phyloP scores from a whole-genome alignment of 108 stramenopile species.

The Cyclotella choctawhatcheeana region DNA sequence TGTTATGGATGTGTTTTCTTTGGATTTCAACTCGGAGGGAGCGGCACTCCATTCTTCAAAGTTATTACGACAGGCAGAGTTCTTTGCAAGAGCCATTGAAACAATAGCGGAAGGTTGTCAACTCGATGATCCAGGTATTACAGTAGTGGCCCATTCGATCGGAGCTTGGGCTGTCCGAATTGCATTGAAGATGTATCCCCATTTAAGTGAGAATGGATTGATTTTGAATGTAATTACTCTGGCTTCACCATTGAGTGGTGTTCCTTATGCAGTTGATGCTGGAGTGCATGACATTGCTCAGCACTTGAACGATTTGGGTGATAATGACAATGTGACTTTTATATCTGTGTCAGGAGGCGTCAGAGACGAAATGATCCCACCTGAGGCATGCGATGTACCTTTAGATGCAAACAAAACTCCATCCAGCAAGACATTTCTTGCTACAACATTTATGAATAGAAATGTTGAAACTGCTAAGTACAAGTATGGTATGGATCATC shows the following conservation, averaged over 20 bases:
- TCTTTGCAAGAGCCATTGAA: constrained; percentile 55
- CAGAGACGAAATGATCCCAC: constrained; percentile 84
- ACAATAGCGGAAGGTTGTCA: constrained; percentile 48
- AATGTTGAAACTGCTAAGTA: neutral
- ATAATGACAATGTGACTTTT: constrained; percentile 17
- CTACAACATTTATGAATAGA: constrained; percentile 18
- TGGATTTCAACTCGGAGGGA: constrained; percentile 80
- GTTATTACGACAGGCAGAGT: constrained; percentile 62
- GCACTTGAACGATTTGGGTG: constrained; percentile 24
- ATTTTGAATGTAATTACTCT: constrained; percentile 63
- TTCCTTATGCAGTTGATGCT: constrained; percentile 70
- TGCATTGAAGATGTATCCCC: constrained; percentile 41
- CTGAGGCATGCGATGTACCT: constrained; percentile 52
- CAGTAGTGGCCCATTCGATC: constrained; percentile 80
- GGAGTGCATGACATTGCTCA: constrained; percentile 50
- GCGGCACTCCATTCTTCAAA: constrained; percentile 70
- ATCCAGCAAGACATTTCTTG: constrained; percentile 30
- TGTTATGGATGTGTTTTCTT: constrained; percentile 77
- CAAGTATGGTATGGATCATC: constrained; percentile 80
- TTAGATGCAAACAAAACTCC: neutral
- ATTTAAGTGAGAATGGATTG: constrained; percentile 31
- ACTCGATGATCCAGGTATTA: constrained; percentile 32
- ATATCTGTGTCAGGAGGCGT: constrained; percentile 80
- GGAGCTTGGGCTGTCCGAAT: constrained; percentile 69
- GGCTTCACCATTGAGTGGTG: constrained; percentile 67